Base-by-base conservation (phyloP, 164 flowering plant species). In the Vitis amurensis region DNA sequence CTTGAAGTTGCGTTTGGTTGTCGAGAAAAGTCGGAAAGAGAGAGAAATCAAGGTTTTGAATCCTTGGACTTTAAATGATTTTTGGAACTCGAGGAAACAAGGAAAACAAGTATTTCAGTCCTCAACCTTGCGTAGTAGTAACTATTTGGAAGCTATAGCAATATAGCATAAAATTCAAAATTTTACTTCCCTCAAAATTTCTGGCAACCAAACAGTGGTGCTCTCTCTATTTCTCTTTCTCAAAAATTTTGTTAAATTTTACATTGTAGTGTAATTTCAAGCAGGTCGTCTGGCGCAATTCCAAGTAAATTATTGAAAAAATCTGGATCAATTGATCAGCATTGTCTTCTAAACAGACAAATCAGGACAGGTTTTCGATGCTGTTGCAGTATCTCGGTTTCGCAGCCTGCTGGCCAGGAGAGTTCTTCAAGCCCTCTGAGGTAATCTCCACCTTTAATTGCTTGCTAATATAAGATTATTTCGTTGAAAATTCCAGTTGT, bases 351-450 rank as follows among this genome's bases (percentile, higher is more conserved):
- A 23, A 49, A 15, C 56, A 64, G 61, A 59, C 47, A 23, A 17
- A 47, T 44, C 50, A 49, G 47, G 29, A 17, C 57, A 31, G 63
- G 50, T 66, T 72, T 77, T 4, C 83, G 83, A 48, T 84, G 85
- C 73, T 56, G 63, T 49, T 81, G 80, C 75, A 73, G 75, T 53
- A 68, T 76, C 61, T 68, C 85, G n/a, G 65, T 52, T 29, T 61
- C 83, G 0, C 62, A 78, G 47, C 64, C 82, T 0, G 51, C 73
- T 14, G 66, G 23, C 37, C 57, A 78, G 2, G 85, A 73, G 57
- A 65, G 63, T 58, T 63, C 86, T 51, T 27, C 83, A 11, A 81
- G 71, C 63, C 50, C 82, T 51, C 72, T 76, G 15, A 85, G 68
- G 88, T 87, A 78, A 74, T 69, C 48, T 61, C 7, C 58, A 30